Evolutionary conservation across 2,329 filamentous ascomycete species (phyloP).

Genomic region (Scolecobasidium constrictum): DNA sequence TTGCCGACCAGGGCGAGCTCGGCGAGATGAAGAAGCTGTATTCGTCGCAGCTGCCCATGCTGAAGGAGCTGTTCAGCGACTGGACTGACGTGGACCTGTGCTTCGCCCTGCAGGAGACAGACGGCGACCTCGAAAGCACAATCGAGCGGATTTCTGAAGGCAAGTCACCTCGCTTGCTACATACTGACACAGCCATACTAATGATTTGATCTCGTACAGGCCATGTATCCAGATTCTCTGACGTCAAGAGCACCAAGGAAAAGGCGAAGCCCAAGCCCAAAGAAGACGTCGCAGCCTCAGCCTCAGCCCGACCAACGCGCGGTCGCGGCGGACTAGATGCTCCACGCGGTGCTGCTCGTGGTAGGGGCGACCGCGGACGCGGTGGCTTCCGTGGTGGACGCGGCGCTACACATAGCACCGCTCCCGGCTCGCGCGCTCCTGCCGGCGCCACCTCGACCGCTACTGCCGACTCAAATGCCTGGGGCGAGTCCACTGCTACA

Average conservation of each 20-base stretch:
- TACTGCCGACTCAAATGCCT: conserved; percentile 57
- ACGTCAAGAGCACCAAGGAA: conserved; percentile 72
- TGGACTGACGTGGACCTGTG: conserved; percentile 95
- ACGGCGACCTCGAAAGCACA: conserved; percentile 61
- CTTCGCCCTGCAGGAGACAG: conserved; percentile 81
- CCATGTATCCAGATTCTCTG: conserved; percentile 71
- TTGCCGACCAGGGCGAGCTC: conserved; percentile 66
- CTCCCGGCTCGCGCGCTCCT: conserved; percentile 47
- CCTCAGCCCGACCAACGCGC: conserved; percentile 18
- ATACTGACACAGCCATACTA: conserved; percentile 5
- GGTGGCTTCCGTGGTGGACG: conserved; percentile 44
- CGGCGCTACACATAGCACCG: conserved; percentile 46
- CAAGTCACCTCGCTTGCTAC: conserved; percentile 30
- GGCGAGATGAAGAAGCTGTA: conserved; percentile 88
- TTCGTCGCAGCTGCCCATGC: conserved; percentile 61
- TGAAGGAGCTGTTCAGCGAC: conserved; percentile 88
- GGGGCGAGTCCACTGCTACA: conserved; percentile 38
- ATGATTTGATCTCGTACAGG: conserved; percentile 37
- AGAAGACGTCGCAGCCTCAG: conserved; percentile 40
- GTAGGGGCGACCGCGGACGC: conserved; percentile 48
- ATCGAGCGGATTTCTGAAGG: conserved; percentile 73
- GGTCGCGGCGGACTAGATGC: conserved; percentile 50
- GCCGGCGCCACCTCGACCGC: conserved; percentile 45
- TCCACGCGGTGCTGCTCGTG: conserved; percentile 42
- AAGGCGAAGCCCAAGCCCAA: conserved; percentile 71